These are phyloP conservation scores for Cicer yamashitae DNA, from an alignment of 306 rosid species.

Conservation along the genomic window DNA sequence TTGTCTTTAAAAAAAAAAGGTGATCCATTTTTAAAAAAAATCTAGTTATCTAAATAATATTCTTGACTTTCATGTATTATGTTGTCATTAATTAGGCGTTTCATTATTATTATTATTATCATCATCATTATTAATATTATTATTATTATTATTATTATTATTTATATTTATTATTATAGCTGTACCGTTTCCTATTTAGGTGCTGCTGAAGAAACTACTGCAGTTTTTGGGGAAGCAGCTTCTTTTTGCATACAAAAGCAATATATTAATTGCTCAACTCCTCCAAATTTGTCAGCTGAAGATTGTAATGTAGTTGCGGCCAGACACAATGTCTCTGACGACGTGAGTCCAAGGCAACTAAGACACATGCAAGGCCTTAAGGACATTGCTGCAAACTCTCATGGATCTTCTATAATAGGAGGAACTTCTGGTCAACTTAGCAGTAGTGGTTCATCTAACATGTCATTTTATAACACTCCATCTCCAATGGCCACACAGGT, in stretches of 20 bases:
- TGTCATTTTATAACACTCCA: constrained; percentile 83
- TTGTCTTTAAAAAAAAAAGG: too few relatives aligned
- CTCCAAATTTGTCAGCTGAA: constrained; percentile 56
- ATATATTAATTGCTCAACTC: constrained; percentile 59
- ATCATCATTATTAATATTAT: too few relatives aligned
- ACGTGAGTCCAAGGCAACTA: constrained; percentile 68
- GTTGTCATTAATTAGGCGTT: neutral
- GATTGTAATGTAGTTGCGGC: constrained; percentile 54
- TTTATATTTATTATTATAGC: neutral
- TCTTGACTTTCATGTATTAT: constrained; percentile 15
- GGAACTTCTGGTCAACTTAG: constrained; percentile 65
- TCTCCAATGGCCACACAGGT: constrained; percentile 89
- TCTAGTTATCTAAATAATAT: constrained; percentile 19
- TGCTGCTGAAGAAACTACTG: constrained; percentile 89
- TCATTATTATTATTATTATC: too few relatives aligned
- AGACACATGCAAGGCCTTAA: constrained; percentile 70
- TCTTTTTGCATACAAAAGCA: constrained; percentile 80
- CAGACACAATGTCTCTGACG: constrained; percentile 61
- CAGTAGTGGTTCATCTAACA: constrained; percentile 65
- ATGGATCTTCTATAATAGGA: constrained; percentile 59
- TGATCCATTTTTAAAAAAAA: neutral
- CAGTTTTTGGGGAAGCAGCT: constrained; percentile 87
- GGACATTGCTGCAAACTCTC: constrained; percentile 72
- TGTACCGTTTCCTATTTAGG: constrained; percentile 53
- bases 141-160: too few relatives aligned